A percentile compares a stretch with the other conserved stretches of the same genome.
These are phyloP conservation scores for Aurinia saxatilis DNA, from an alignment of 345 rosid species.

Conservation along the genomic window DNA sequence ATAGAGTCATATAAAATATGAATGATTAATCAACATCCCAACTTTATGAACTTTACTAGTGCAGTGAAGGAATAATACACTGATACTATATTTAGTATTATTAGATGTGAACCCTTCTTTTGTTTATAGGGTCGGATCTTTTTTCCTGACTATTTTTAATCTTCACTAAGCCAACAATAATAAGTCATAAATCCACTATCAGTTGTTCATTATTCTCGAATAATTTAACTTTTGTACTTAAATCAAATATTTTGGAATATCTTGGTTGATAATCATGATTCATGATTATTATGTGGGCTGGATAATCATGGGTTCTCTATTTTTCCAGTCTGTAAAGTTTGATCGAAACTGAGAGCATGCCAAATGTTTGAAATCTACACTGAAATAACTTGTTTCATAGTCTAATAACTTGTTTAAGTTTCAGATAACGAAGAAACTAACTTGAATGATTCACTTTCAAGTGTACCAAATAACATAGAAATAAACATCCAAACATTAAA, in stretches of 20 bases:
- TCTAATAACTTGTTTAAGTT: not conserved
- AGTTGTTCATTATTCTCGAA: constrained; percentile 17
- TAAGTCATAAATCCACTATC: constrained; percentile 25
- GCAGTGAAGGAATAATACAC: too few relatives aligned
- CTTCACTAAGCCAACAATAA: constrained; percentile 18
- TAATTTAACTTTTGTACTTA: constrained; percentile 18
- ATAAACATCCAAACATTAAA: not conserved
- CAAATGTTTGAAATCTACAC: not conserved
- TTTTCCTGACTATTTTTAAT: not conserved
- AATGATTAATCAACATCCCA: too few relatives aligned
- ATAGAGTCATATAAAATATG: too few relatives aligned
- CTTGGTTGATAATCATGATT: constrained; percentile 11
- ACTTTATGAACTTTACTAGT: too few relatives aligned
- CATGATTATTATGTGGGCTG: constrained; percentile 24
- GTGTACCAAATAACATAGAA: not conserved
- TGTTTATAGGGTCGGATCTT: too few relatives aligned
- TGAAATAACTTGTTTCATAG: not conserved
- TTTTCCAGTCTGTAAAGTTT: constrained; percentile 27
- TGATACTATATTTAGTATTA: too few relatives aligned
- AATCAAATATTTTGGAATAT: constrained; percentile 7
- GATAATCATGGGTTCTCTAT: constrained; percentile 25
- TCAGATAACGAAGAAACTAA: not conserved
- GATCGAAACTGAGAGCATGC: constrained; percentile 6
- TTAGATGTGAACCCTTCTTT: not conserved
- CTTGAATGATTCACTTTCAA: not conserved